phyloP scores from a whole-genome alignment of 108 stramenopile genomes.

The Skeletonema grethae region DNA sequence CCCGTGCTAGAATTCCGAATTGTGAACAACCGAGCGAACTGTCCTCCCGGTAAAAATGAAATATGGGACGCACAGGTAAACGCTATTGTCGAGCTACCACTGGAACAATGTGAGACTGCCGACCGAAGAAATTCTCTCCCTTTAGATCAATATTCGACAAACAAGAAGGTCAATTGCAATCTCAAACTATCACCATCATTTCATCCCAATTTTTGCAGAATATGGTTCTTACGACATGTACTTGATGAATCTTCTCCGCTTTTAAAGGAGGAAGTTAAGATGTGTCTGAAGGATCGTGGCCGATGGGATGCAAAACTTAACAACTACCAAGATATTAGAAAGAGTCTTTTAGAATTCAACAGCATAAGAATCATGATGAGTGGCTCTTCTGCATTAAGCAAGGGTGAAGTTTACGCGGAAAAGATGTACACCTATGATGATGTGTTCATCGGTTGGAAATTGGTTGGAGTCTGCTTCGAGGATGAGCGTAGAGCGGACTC shows the following conservation, averaged over 20 bases:
- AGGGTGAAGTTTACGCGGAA: conserved; percentile 28
- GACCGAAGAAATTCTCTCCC: neutral
- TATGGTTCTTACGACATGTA: conserved; percentile 36
- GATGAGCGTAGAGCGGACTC: neutral
- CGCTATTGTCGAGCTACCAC: conserved; percentile 19
- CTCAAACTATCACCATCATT: conserved; percentile 19
- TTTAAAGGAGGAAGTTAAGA: conserved; percentile 15
- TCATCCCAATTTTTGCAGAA: conserved; percentile 33
- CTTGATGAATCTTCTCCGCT: conserved; percentile 26
- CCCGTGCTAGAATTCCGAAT: conserved; percentile 38
- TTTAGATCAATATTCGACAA: neutral
- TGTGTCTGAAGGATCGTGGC: conserved; percentile 3
- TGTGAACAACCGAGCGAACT: conserved; percentile 35
- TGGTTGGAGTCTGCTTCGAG: conserved; percentile 27
- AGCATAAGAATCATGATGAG: conserved; percentile 26
- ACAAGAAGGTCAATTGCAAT: conserved; percentile 21
- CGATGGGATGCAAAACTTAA: conserved; percentile 33
- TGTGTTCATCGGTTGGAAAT: conserved; percentile 31
- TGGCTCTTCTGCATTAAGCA: conserved; percentile 23
- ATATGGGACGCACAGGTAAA: conserved; percentile 34
- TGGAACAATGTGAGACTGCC: neutral
- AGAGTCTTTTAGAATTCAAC: conserved; percentile 26
- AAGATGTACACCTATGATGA: conserved; percentile 32
- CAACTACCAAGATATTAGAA: conserved; percentile 22
- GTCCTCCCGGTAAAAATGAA: conserved; percentile 19